Evolutionary conservation across 805 yeast species (phyloP).

Genomic region (Yamadazyma sp.): DNA sequence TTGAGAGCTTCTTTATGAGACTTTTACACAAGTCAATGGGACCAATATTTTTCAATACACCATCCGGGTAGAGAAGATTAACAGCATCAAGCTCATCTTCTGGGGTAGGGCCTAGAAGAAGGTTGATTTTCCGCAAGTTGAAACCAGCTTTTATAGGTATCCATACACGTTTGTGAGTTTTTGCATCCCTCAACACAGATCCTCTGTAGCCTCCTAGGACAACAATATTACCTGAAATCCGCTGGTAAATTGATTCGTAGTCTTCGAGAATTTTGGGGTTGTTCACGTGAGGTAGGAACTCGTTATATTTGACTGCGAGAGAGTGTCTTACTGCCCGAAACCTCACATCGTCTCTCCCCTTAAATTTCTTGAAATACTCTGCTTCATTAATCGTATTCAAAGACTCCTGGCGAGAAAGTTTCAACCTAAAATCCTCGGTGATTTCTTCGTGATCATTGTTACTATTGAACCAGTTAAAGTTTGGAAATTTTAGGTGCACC

Average conservation of each 20-base stretch:
- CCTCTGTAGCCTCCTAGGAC: conserved; percentile 91
- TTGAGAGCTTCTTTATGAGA: conserved; percentile 51
- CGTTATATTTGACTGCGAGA: conserved; percentile 49
- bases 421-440: conserved; percentile 34
- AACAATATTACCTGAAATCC: conserved; percentile 74
- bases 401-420: conserved; percentile 53
- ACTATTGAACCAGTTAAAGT: conserved; percentile 2
- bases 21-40: conserved; percentile 78
- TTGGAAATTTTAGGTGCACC: conserved; percentile 5
- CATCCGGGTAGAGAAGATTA: conserved; percentile 63
- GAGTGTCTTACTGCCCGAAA: conserved; percentile 68
- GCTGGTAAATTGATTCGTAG: conserved; percentile 50
- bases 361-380: conserved; percentile 49
- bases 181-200: conserved; percentile 64
- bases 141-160: conserved; percentile 85
- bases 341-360: conserved; percentile 65
- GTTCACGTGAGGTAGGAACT: conserved; percentile 33
- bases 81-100: conserved; percentile 65
- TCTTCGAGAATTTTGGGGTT: conserved; percentile 14
- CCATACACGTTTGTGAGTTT: conserved; percentile 73
- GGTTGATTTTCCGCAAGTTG: conserved; percentile 65
- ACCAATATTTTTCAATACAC: conserved; percentile 78
- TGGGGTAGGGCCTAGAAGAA: conserved; percentile 68
- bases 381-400: conserved; percentile 66
- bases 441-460: conserved; percentile 14